Evolutionary conservation across 306 rosid genomes (phyloP).

Genomic region (Oxytropis ochrocephala): DNA sequence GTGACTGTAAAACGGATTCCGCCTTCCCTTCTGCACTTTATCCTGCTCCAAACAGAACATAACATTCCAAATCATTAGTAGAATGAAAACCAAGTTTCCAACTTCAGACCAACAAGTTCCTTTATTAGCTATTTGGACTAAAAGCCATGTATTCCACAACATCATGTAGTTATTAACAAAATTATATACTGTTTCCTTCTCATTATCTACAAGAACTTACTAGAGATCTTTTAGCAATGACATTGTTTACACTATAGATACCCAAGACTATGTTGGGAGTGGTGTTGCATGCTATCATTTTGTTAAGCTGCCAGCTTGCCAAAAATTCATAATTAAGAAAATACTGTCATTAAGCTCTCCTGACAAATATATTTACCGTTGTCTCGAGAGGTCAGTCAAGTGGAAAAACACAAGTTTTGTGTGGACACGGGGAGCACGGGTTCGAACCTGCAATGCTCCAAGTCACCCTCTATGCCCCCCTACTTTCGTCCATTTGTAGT

Average conservation of each 20-base stretch:
- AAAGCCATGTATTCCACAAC: background rate
- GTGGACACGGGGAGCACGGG: no score
- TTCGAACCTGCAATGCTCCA: no score
- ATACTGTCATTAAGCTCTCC: background rate
- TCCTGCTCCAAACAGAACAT: conserved; percentile 43
- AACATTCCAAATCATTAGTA: conserved; percentile 2
- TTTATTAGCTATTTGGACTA: background rate
- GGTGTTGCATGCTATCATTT: background rate
- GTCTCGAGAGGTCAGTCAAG: no score
- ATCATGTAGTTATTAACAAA: background rate
- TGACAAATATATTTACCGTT: background rate
- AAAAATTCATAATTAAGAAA: background rate
- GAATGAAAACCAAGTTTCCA: background rate
- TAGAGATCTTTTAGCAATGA: background rate
- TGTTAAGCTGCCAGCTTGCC: background rate
- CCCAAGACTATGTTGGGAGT: background rate
- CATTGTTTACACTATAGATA: background rate
- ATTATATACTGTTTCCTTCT: background rate
- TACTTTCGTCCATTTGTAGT: no score
- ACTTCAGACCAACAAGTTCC: background rate
- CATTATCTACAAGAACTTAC: background rate
- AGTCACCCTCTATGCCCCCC: no score
- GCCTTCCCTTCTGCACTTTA: conserved; percentile 86
- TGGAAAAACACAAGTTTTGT: no score
- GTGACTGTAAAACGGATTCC: conserved; percentile 64